Conservation (phyloP, 805 yeast genomes). For the Monosporozyma aquatica region DNA sequence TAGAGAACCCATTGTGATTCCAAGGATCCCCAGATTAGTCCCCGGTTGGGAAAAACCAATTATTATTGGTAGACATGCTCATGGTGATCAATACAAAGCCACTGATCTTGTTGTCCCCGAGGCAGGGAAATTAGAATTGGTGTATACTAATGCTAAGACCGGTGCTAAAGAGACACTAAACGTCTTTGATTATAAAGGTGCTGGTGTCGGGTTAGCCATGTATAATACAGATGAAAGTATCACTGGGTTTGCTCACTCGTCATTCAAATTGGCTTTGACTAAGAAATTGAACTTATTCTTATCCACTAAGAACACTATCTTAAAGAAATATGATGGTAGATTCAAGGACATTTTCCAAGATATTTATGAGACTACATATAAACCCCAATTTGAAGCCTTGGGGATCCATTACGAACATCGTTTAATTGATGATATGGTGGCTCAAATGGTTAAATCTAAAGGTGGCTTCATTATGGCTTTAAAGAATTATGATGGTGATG, state of each 20-base stretch:
- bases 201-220: constrained; percentile 74
- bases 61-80: constrained; percentile 79
- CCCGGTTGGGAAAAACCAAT: constrained; percentile 79
- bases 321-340: constrained; percentile 74
- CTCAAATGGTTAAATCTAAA: constrained; percentile 77
- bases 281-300: constrained; percentile 56
- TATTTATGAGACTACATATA: constrained; percentile 50
- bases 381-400: constrained; percentile 44
- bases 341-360: constrained; percentile 73
- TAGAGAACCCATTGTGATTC: constrained; percentile 75
- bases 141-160: constrained; percentile 55
- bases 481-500: constrained; percentile 83
- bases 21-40: constrained; percentile 65
- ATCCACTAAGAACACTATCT: constrained; percentile 72
- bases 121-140: constrained; percentile 53
- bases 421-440: constrained; percentile 81
- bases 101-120: constrained; percentile 61
- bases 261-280: constrained; percentile 63
- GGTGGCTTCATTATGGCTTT: constrained; percentile 77
- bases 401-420: constrained; percentile 73
- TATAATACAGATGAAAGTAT: constrained; percentile 77
- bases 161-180: constrained; percentile 15
- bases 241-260: constrained; percentile 68
- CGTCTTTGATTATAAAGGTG: constrained; percentile 50
- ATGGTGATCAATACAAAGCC: constrained; percentile 78